Evolutionary conservation across 1,284 basidiomycete species (phyloP), one percentile per base, ranked within the genome.

Genomic region (Puccinia horiana): DNA sequence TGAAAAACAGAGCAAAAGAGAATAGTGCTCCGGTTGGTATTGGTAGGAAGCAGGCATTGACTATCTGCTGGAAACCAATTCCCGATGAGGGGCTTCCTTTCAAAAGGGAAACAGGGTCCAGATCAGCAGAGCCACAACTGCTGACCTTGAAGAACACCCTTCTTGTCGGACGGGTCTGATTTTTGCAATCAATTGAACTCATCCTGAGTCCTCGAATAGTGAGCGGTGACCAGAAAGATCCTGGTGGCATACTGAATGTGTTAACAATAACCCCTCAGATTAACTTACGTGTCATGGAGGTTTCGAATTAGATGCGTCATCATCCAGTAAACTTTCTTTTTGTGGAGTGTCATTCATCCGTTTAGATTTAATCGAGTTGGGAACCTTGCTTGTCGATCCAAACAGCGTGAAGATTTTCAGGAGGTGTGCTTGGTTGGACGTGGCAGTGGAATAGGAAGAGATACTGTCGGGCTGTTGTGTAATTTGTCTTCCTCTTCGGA

Each of bases 1-100:
- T 76, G 32, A 87, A 83, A n/a, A 89, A 85, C 8, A 90, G 88
- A 1, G 88, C 83, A 23, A 90, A 72, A 0, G 90, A 88, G 12
- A 91, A 86, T 0, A 90, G 89, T 16, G 91, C 83, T 40, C 93
- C 92, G 2, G 91, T 83, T 26, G 90, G 67, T 2, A 92, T 87
- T 0, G 93, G 91, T 5, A 92, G 85, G 67, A 91, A 88, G 0
- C 91, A 88, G 56, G 91, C 86, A 84, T 92, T 92, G 54, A 87
- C 78, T 73, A 85, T 82, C 47, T 82, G 47, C 56, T 82, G 63
- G 72, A 63, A 49, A 35, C 81, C 56, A 56, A 54, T 61, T 78
- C 32, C 83, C 14, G 84, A 32, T 78, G 83, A 85, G 83, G 76
- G 70, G 49, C 65, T 83, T 67, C 74, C 79, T 63, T 61, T 84